Evolutionary conservation across 306 rosid genomes (phyloP).

Genomic region (Luffa aegyptiaca): DNA sequence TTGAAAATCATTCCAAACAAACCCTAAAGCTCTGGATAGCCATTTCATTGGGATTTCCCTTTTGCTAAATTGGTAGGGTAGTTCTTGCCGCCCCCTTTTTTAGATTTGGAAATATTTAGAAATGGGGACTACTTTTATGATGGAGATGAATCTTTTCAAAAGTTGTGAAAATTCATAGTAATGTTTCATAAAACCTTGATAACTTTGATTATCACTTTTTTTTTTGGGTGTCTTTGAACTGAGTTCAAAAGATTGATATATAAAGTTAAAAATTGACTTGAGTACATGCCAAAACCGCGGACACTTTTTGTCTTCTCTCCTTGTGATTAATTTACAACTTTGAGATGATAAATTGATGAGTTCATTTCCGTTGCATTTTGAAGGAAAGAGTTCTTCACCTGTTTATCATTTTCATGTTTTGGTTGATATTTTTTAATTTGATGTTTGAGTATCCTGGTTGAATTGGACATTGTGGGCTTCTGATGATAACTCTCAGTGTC

Average conservation of each 20-base stretch:
- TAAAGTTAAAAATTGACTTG: background rate
- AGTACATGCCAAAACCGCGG: background rate
- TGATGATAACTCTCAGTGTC: background rate
- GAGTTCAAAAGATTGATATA: background rate
- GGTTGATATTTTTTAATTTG: background rate
- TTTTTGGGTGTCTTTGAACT: background rate
- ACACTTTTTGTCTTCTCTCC: background rate
- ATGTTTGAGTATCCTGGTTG: background rate
- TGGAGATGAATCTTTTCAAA: background rate
- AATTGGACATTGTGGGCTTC: background rate
- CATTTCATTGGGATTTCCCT: background rate
- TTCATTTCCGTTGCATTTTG: background rate
- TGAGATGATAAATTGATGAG: background rate
- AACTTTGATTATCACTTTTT: background rate
- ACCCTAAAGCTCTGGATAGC: background rate
- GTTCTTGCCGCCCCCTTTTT: background rate
- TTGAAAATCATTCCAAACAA: too few relatives aligned
- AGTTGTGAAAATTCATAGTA: background rate
- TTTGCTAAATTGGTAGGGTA: background rate
- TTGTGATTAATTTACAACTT: background rate
- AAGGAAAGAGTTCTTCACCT: background rate
- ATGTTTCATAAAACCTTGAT: background rate
- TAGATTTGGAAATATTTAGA: background rate
- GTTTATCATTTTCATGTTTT: background rate
- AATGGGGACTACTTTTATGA: background rate